Percentiles rank a stretch among this genome's conserved stretches.
Evolutionary conservation across 192 early-diverging fungal genomes (phyloP).

Genomic region (Nowakowskiella sp.): DNA sequence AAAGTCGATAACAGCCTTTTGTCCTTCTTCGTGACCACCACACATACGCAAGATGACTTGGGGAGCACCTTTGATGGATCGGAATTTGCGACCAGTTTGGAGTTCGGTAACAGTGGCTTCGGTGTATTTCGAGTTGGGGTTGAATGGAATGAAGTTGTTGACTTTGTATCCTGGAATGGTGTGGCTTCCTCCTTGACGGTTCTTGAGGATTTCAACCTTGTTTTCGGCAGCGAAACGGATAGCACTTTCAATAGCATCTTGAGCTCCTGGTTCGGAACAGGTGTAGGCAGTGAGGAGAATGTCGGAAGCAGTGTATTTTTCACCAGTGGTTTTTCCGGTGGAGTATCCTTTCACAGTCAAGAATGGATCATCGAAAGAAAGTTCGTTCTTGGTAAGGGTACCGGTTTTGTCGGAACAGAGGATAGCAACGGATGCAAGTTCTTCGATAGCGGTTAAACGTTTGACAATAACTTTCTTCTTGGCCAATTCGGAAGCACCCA

Average conservation of each 20-base stretch:
- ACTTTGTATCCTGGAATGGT: conserved; percentile 90
- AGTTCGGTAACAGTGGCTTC: conserved; percentile 75
- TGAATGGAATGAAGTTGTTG: conserved; percentile 86
- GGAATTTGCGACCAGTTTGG: conserved; percentile 65
- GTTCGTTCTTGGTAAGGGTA: conserved; percentile 86
- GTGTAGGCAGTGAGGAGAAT: conserved; percentile 70
- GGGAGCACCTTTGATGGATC: conserved; percentile 89
- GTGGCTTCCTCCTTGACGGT: conserved; percentile 53
- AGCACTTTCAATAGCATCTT: conserved; percentile 82
- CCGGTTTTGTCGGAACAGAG: conserved; percentile 95
- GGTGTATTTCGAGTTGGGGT: conserved; percentile 86
- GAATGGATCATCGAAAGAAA: conserved; percentile 80
- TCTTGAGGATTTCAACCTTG: conserved; percentile 56
- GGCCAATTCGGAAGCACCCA: conserved; percentile 81
- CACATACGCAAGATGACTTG: conserved; percentile 77
- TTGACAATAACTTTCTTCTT: conserved; percentile 87
- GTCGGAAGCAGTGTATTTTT: conserved; percentile 55
- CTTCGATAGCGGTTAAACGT: conserved; percentile 88
- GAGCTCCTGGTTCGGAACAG: conserved; percentile 79
- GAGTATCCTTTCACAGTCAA: conserved; percentile 38
- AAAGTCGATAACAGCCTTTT: conserved; percentile 71
- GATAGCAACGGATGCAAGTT: conserved; percentile 82
- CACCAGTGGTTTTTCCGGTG: conserved; percentile 55
- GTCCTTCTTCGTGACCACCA: conserved; percentile 65
- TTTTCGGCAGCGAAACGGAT: conserved; percentile 74